Evolutionary conservation across 257 asterid genomes (phyloP).

Genomic region (Plectranthus barbatus): DNA sequence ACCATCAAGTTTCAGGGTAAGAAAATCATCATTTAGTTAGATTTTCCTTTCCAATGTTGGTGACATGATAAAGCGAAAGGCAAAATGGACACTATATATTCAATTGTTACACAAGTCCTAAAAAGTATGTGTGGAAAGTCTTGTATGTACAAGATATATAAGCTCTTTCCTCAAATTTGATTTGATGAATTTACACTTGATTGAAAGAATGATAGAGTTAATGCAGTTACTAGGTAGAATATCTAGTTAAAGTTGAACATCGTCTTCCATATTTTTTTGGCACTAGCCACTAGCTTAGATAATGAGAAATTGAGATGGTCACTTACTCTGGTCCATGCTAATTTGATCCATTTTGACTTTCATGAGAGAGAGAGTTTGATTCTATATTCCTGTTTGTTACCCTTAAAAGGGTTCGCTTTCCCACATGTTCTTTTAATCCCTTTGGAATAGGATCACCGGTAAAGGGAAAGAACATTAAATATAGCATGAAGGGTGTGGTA

Average conservation of each 20-base stretch:
- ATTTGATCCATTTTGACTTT: not conserved
- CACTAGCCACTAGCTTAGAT: not conserved
- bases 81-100: not conserved
- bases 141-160: not conserved
- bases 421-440: no score
- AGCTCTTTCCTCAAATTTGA: not conserved
- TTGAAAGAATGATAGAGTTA: not conserved
- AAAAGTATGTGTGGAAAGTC: not conserved
- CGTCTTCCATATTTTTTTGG: not conserved
- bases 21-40: not conserved
- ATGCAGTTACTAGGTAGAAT: not conserved
- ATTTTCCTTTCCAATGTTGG: not conserved
- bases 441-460: not conserved
- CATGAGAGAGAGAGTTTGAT: not conserved
- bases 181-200: not conserved
- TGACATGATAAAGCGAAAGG: not conserved
- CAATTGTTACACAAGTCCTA: not conserved
- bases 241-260: not conserved
- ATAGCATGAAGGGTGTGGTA: not conserved
- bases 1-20: slow-evolving; percentile 74
- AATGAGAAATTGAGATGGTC: not conserved
- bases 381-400: not conserved
- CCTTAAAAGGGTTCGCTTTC: no score
- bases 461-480: not conserved
- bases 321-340: not conserved